phyloP scores from a whole-genome alignment of 2,329 filamentous ascomycete species.

The Cytospora schulzeri region DNA sequence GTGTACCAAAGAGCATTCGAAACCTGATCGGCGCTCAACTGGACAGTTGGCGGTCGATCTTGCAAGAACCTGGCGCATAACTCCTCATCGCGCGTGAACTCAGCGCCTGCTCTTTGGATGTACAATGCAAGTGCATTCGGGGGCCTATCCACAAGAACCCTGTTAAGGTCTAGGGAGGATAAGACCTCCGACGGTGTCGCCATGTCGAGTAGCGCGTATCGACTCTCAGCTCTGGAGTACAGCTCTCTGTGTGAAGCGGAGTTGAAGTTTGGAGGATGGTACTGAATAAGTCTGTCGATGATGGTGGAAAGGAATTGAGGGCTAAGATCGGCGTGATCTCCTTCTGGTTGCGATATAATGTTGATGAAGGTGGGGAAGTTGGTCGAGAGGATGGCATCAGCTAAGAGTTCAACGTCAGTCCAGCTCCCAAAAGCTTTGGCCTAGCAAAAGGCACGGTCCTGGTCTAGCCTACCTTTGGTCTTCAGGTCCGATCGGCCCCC shows the following conservation, averaged over 20 bases:
- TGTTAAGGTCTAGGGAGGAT: conserved; percentile 68
- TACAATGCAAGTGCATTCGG: conserved; percentile 62
- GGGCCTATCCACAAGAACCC: conserved; percentile 62
- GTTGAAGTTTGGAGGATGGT: conserved; percentile 84
- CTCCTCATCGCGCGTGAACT: conserved; percentile 76
- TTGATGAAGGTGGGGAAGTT: conserved; percentile 79
- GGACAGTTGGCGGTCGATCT: conserved; percentile 54
- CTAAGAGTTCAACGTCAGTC: conserved; percentile 47
- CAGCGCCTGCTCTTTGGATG: conserved; percentile 74
- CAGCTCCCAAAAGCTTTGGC: background rate
- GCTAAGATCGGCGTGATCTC: conserved; percentile 66
- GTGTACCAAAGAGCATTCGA: conserved; percentile 74
- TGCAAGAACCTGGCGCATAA: conserved; percentile 59
- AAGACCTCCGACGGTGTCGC: conserved; percentile 71
- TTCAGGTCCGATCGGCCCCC: conserved; percentile 80
- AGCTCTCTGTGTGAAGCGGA: conserved; percentile 72
- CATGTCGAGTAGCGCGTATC: conserved; percentile 67
- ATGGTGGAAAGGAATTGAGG: conserved; percentile 75
- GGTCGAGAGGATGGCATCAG: conserved; percentile 84
- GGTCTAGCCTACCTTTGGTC: conserved; percentile 73
- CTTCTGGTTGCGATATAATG: conserved; percentile 67
- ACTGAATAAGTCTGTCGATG: conserved; percentile 83
- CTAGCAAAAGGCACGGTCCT: background rate
- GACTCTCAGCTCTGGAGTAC: conserved; percentile 64
- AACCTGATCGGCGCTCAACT: conserved; percentile 79